These are phyloP conservation scores for Nevesoporus exiguus DNA, from an alignment of 768 basidiomycete genomes.

Conservation along the genomic window DNA sequence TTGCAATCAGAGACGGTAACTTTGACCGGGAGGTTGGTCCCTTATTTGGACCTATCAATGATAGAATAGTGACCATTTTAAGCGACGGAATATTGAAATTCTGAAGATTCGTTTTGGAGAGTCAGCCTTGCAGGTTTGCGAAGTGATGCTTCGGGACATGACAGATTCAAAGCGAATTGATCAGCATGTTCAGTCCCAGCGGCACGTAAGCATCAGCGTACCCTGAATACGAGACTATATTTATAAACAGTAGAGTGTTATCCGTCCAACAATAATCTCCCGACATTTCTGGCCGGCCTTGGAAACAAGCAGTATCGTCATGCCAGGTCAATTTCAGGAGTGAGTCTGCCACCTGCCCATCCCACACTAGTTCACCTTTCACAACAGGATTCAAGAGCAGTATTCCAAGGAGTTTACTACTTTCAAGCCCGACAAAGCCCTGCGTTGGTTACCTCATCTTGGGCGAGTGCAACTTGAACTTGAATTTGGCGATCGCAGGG, in stretches of 20 bases:
- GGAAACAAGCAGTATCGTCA: constrained; percentile 63
- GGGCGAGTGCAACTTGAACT: constrained; percentile 81
- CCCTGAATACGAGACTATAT: background rate
- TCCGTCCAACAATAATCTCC: constrained; percentile 91
- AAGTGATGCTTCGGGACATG: constrained; percentile 98
- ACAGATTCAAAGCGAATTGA: constrained; percentile 90
- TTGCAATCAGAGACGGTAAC: constrained; percentile 77
- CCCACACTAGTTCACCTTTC: constrained; percentile 1
- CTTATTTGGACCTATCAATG: background rate
- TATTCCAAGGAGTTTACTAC: constrained; percentile 76
- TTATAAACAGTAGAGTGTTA: constrained; percentile 46
- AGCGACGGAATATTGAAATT: constrained; percentile 92
- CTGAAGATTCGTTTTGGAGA: constrained; percentile 97
- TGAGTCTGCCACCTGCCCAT: constrained; percentile 35
- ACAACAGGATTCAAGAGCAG: constrained; percentile 59
- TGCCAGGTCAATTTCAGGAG: constrained; percentile 86
- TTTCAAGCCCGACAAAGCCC: constrained; percentile 90
- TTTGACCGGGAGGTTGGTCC: constrained; percentile 58
- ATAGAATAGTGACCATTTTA: constrained; percentile 7
- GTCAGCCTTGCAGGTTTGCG: constrained; percentile 87
- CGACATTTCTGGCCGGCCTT: constrained; percentile 93
- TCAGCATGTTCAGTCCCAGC: constrained; percentile 78
- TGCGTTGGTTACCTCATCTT: constrained; percentile 86
- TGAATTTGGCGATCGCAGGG: constrained; percentile 73
- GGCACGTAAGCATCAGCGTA: constrained; percentile 43